Percentiles rank a stretch among this genome's conserved stretches.
phyloP scores from a whole-genome alignment of 2,329 filamentous ascomycete genomes.

The Apiospora arundinis region DNA sequence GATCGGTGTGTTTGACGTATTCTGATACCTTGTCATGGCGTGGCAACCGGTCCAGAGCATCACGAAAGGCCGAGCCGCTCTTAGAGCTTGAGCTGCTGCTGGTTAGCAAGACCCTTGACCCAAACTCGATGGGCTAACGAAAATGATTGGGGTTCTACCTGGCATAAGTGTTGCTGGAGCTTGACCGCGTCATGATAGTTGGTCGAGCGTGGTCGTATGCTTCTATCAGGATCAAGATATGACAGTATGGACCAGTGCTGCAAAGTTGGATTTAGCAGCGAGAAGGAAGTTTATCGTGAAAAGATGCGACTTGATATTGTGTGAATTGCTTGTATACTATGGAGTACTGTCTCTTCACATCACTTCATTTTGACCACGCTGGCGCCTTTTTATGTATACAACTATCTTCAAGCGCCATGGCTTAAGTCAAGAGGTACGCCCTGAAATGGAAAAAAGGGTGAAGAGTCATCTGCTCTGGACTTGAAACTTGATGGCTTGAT shows the following conservation, averaged over 20 bases:
- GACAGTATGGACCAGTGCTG: not conserved
- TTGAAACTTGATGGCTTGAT: conserved; percentile 4
- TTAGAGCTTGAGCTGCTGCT: not conserved
- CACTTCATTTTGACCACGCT: not conserved
- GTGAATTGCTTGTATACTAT: not conserved
- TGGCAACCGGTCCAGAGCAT: not conserved
- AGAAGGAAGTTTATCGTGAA: not conserved
- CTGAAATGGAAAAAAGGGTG: conserved; percentile 5
- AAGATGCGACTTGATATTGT: not conserved
- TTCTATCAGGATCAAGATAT: too few species aligned
- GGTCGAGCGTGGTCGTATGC: not conserved
- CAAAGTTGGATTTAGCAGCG: not conserved
- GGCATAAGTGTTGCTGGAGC: not conserved
- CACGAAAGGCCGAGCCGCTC: conserved; percentile 16
- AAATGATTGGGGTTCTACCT: not conserved
- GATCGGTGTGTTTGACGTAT: conserved; percentile 1
- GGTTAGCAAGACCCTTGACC: not conserved
- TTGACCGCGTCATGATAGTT: not conserved
- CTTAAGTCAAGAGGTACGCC: not conserved
- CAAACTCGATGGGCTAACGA: not conserved
- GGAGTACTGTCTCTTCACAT: not conserved
- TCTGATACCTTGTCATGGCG: not conserved
- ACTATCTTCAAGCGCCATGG: not conserved
- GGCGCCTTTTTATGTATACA: not conserved
- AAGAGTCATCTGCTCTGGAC: conserved; percentile 4